A percentile compares a stretch with the other conserved stretches of the same genome.
Evolutionary conservation across 148 eudicot genomes (phyloP).

Genomic region (Rhododendron williamsianum): DNA sequence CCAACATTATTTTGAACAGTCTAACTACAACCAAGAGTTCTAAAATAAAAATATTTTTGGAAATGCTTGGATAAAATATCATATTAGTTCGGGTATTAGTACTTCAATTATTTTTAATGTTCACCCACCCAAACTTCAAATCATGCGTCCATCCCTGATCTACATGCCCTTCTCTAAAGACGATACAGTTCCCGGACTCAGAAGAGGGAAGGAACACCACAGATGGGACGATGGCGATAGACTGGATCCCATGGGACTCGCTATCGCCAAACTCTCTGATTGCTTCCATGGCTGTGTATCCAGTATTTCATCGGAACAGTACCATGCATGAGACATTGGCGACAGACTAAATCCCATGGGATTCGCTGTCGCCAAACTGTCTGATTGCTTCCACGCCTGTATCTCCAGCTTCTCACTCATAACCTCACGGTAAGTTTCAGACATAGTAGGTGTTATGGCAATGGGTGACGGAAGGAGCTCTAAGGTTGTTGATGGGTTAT

Average conservation of each 20-base stretch:
- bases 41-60: too few relatives aligned
- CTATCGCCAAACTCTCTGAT: slow-evolving; percentile 3
- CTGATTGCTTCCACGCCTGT: too few relatives aligned
- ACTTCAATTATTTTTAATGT: background rate
- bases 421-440: background rate
- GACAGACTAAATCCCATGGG: too few relatives aligned
- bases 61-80: background rate
- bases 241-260: background rate
- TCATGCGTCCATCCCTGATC: background rate
- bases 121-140: background rate
- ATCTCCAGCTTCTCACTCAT: background rate
- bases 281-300: slow-evolving; percentile 3
- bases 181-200: slow-evolving; percentile 34
- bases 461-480: background rate
- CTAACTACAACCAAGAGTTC: too few relatives aligned
- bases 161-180: background rate
- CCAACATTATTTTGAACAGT: too few relatives aligned
- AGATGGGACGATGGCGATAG: background rate
- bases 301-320: background rate
- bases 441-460: background rate
- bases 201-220: slow-evolving; percentile 28
- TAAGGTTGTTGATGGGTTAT: background rate
- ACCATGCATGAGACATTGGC: too few relatives aligned
- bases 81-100: too few relatives aligned
- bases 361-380: too few relatives aligned